Conservation (phyloP, 192 early-diverging fungal species). For the Backusella morwellensis region DNA sequence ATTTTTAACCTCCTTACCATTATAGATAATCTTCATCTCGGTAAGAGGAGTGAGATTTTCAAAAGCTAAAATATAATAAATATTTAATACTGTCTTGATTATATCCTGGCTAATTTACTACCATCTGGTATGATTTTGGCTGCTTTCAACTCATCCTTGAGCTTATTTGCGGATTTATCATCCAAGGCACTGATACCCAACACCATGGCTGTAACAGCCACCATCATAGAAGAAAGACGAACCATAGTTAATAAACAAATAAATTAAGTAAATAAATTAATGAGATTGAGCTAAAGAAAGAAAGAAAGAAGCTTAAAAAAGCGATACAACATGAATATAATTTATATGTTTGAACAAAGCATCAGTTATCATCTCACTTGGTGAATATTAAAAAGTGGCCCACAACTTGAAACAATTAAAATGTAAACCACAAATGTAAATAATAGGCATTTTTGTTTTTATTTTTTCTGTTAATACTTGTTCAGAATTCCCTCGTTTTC, state of each 20-base stretch:
- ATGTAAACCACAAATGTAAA: background rate
- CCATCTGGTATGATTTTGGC: constrained; percentile 1
- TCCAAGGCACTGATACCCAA: constrained; percentile 6
- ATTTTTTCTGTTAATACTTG: background rate
- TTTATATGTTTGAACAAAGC: background rate
- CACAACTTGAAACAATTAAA: background rate
- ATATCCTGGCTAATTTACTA: background rate
- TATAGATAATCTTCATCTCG: background rate
- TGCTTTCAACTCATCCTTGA: background rate
- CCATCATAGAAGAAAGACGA: background rate
- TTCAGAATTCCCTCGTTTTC: background rate
- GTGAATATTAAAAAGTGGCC: background rate
- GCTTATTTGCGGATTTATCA: background rate
- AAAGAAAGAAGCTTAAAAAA: background rate
- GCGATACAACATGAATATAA: background rate
- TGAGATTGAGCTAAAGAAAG: background rate
- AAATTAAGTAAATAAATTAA: background rate
- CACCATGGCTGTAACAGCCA: background rate
- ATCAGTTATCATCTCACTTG: background rate
- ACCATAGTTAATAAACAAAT: background rate
- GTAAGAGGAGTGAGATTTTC: background rate
- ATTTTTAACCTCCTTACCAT: background rate
- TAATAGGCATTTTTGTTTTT: background rate
- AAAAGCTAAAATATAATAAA: background rate
- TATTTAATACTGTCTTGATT: background rate